Conservation (phyloP, 176 grass and related monocot genomes). For the Panicum miliaceum region DNA sequence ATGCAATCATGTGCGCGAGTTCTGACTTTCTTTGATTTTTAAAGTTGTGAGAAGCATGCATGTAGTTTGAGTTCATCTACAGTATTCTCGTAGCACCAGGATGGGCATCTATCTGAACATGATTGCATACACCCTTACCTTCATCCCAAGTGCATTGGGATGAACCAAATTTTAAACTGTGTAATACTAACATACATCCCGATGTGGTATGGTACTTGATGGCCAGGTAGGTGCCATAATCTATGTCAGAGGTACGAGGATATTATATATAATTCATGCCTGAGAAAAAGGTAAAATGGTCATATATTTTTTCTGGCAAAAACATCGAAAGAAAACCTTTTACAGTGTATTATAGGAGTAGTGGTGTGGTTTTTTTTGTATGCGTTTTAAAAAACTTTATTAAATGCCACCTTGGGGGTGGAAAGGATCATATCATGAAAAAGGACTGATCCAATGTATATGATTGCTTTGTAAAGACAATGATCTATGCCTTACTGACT, state of each 20-base stretch:
- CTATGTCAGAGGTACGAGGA: neutral
- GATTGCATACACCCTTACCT: neutral
- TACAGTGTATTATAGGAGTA: neutral
- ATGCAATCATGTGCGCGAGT: conserved; percentile 32
- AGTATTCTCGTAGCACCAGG: neutral
- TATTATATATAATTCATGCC: neutral
- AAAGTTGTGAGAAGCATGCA: neutral
- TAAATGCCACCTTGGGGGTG: neutral
- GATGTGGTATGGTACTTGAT: neutral
- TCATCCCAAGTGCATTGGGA: neutral
- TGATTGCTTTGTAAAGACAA: neutral
- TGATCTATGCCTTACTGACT: neutral
- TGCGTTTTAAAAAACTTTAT: neutral
- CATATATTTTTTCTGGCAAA: neutral
- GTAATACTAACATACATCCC: neutral
- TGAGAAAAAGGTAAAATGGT: neutral
- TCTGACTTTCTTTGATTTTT: conserved; percentile 36
- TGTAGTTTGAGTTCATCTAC: neutral
- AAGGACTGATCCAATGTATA: neutral
- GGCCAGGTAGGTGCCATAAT: neutral
- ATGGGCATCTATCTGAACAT: neutral
- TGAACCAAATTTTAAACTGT: neutral
- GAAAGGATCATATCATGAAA: neutral
- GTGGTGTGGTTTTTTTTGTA: neutral
- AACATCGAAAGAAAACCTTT: neutral